These are phyloP conservation scores for Globisporangium spiculum DNA, from an alignment of 352 stramenopile genomes.

Conservation along the genomic window DNA sequence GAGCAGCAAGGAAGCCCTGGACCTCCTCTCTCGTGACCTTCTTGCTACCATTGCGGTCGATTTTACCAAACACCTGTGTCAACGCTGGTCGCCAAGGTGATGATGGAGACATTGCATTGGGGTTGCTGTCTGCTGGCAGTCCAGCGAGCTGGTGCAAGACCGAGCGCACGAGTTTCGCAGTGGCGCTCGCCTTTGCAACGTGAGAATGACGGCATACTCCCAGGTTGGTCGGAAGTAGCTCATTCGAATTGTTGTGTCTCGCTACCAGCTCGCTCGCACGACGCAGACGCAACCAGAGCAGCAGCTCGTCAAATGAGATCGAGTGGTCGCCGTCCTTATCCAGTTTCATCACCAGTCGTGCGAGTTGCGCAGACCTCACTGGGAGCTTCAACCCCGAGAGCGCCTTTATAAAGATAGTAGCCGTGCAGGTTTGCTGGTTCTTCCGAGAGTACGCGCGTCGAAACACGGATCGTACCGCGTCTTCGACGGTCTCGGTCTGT, in stretches of 20 bases:
- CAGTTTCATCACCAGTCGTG: constrained; percentile 46
- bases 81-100: constrained; percentile 14
- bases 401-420: constrained; percentile 33
- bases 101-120: not conserved
- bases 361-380: constrained; percentile 43
- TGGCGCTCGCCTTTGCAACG: constrained; percentile 6
- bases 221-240: not conserved
- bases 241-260: not conserved
- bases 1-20: constrained; percentile 31
- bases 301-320: constrained; percentile 69
- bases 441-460: constrained; percentile 34
- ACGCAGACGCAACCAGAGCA: constrained; percentile 54
- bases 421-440: constrained; percentile 21
- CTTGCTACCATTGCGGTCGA: constrained; percentile 47
- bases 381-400: constrained; percentile 41
- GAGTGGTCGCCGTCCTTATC: constrained; percentile 49
- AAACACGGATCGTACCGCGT: constrained; percentile 59
- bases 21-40: constrained; percentile 60
- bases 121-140: not conserved
- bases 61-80: constrained; percentile 36
- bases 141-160: constrained; percentile 21
- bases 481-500: constrained; percentile 38
- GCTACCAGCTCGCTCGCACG: not conserved
- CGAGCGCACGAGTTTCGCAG: constrained; percentile 19
- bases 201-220: not conserved